phyloP scores from a whole-genome alignment of 2,329 filamentous ascomycete species.

The Westerdykella aurantiaca region DNA sequence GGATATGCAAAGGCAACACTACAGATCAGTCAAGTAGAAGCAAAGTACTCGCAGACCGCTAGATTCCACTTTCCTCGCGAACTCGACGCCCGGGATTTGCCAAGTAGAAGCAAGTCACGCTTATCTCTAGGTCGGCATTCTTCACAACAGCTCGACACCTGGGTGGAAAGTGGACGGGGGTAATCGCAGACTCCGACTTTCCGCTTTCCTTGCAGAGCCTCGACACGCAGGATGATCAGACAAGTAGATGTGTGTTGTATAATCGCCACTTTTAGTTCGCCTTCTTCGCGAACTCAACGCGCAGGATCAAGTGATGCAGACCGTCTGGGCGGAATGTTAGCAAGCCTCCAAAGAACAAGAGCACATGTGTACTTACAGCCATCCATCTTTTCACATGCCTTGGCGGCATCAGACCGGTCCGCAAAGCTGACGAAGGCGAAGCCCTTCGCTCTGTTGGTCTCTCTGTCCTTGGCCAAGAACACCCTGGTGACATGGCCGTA shows the following conservation, averaged over 20 bases:
- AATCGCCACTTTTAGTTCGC: conserved; percentile 20
- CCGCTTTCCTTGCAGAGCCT: too few species aligned
- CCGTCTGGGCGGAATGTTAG: conserved; percentile 43
- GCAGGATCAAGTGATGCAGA: conserved; percentile 80
- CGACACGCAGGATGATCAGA: too few species aligned
- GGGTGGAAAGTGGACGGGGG: too few species aligned
- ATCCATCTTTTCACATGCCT: conserved; percentile 96
- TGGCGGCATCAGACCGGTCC: conserved; percentile 81
- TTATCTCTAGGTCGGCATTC: too few species aligned
- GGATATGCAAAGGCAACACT: not conserved
- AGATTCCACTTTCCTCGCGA: not conserved
- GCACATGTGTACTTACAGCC: conserved; percentile 56
- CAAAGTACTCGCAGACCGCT: not conserved
- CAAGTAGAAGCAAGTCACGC: too few species aligned
- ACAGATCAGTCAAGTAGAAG: not conserved
- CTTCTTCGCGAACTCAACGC: conserved; percentile 80
- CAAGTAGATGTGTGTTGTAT: not conserved
- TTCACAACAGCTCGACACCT: too few species aligned
- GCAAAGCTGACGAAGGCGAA: conserved; percentile 98
- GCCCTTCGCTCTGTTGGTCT: conserved; percentile 93
- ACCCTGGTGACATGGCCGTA: conserved; percentile 96
- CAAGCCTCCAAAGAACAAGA: not conserved
- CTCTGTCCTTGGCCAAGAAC: conserved; percentile 95
- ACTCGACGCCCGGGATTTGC: too few species aligned
- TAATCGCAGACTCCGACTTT: too few species aligned